Base-by-base conservation (phyloP, 306 rosid genomes). In the Erythrophleum fordii region DNA sequence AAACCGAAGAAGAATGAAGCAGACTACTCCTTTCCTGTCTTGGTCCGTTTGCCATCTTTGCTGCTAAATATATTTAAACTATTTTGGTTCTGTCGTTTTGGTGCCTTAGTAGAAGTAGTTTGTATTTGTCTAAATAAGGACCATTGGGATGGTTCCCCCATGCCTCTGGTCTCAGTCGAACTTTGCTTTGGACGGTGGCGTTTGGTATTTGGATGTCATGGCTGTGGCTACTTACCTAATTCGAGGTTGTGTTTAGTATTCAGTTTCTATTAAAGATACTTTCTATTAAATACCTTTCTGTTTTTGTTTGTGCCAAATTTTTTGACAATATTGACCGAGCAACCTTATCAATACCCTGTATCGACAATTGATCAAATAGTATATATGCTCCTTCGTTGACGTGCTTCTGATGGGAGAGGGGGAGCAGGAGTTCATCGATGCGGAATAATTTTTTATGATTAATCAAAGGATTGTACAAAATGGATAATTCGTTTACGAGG, bases 1-100 rank as follows among this genome's bases (percentile, higher is more conserved):
- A 90, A 34, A 16, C 94, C 0, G 94, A 90, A 16, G 88, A 90
- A 34, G 92, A 88, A 68, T 90, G 83, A 88, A 11, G 42, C 66
- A 25, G 35, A 59, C 10, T 61, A 16, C 14, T 28, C 13, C 42
- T 61, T 13, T 16, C 20, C n/a, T 13, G 2, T 20, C 5, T 52
- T 52, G 59, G 12, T 23, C 14, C 4, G 3, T 55, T 59, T 59
- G 17, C 35, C 16, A 11, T 59, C 66, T 61, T 61, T 7, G 20
- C 11, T 16, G 14, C 14, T 61, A 28, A 14, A 29, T 8, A 12
- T 13, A 16, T 61, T 18, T 28, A 23, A 58, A 23, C 2, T 25
- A 29, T 5, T 13, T 61, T 29, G 20, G 29, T 28, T 3, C 2
- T 39, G 68, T 61, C 42, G 10, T 28, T 25, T 58, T 23, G 18